phyloP scores from a whole-genome alignment of 192 early-diverging fungal genomes.

The Piromyces finnis region DNA sequence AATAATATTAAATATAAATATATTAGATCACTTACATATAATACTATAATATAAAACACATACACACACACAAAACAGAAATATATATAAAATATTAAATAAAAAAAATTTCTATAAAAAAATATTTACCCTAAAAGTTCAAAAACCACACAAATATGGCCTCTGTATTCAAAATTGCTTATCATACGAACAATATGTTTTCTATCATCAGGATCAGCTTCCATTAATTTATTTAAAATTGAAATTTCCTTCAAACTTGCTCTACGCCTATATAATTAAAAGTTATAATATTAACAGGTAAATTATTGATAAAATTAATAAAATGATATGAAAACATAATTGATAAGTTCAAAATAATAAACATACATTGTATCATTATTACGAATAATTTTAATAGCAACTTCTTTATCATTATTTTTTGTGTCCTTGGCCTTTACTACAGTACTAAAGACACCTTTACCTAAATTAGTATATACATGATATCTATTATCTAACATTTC shows the following conservation, averaged over 20 bases:
- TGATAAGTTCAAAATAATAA: neutral
- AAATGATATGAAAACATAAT: too few species aligned
- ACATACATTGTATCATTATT: slow-evolving; percentile 82
- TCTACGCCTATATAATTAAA: slow-evolving; percentile 32
- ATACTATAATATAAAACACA: too few species aligned
- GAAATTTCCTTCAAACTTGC: slow-evolving; percentile 76
- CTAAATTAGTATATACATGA: slow-evolving; percentile 63
- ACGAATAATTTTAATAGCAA: slow-evolving; percentile 90
- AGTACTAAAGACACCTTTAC: slow-evolving; percentile 87
- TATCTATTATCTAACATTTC: slow-evolving; percentile 78
- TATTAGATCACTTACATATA: too few species aligned
- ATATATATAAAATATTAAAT: too few species aligned
- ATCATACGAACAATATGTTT: slow-evolving; percentile 74
- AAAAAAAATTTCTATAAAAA: neutral
- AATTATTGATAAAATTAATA: too few species aligned
- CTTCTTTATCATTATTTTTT: slow-evolving; percentile 44
- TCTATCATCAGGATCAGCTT: slow-evolving; percentile 68
- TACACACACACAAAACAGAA: too few species aligned
- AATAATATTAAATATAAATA: too few species aligned
- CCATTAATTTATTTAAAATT: slow-evolving; percentile 71
- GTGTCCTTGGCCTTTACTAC: slow-evolving; percentile 79
- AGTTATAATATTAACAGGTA: too few species aligned
- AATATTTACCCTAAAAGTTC: slow-evolving; percentile 57
- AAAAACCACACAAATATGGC: slow-evolving; percentile 85
- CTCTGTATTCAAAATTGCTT: slow-evolving; percentile 75